Evolutionary conservation across 495 filamentous ascomycete genomes (phyloP).

Genomic region (Penicillium angulare): DNA sequence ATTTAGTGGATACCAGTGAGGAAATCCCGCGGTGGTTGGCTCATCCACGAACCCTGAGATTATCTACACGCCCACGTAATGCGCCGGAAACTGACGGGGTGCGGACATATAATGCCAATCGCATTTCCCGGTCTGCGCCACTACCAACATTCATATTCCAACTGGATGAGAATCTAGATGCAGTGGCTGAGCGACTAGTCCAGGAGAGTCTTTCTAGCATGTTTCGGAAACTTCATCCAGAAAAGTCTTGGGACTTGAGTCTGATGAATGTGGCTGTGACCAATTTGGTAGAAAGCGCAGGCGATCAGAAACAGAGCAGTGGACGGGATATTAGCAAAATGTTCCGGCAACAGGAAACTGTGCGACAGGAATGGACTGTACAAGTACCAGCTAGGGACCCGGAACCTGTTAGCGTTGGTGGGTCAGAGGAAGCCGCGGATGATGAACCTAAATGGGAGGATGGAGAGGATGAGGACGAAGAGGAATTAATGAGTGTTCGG

Average conservation of each 20-base stretch:
- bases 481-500: conserved; percentile 31
- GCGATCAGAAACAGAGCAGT: conserved; percentile 45
- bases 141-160: conserved; percentile 69
- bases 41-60: conserved; percentile 66
- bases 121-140: conserved; percentile 66
- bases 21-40: conserved; percentile 59
- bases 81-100: conserved; percentile 52
- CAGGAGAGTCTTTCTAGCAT: conserved; percentile 62
- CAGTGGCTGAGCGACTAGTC: conserved; percentile 66
- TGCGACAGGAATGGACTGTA: conserved; percentile 58
- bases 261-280: conserved; percentile 84
- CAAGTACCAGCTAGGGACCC: neutral
- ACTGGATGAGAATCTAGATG: conserved; percentile 53
- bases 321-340: conserved; percentile 64
- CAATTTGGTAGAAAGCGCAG: conserved; percentile 70
- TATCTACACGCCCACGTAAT: conserved; percentile 70
- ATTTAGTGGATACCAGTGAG: conserved; percentile 60
- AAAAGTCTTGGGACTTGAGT: conserved; percentile 71
- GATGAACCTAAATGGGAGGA: conserved; percentile 24
- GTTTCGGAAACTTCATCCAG: conserved; percentile 72
- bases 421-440: conserved; percentile 9
- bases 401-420: too few species aligned
- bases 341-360: conserved; percentile 66
- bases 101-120: conserved; percentile 49
- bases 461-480: conserved; percentile 48